Evolutionary conservation across 768 basidiomycete genomes (phyloP).

Genomic region (Lyophyllum decastes): DNA sequence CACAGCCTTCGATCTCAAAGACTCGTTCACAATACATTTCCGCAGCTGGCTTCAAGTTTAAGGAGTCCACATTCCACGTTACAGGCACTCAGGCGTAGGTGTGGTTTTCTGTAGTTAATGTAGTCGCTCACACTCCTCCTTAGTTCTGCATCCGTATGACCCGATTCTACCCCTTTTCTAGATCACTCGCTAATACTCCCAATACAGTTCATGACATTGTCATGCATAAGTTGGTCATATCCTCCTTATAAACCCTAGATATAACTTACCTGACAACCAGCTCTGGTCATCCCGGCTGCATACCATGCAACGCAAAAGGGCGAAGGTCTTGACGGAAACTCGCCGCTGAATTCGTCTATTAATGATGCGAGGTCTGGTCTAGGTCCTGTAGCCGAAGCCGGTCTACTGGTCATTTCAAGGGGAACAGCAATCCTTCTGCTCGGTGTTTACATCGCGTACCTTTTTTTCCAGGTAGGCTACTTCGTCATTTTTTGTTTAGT

Average conservation of each 20-base stretch:
- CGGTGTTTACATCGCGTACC: conserved; percentile 70
- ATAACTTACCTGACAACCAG: conserved; percentile 28
- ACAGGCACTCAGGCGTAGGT: conserved; percentile 88
- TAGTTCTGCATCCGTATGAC: conserved; percentile 50
- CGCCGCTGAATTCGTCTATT: not conserved
- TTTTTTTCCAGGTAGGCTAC: conserved; percentile 68
- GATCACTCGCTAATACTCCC: conserved; percentile 1
- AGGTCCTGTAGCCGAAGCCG: conserved; percentile 35
- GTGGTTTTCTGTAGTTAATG: not conserved
- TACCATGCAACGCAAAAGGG: conserved; percentile 53
- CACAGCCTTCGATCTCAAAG: not conserved
- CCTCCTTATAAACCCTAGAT: not conserved
- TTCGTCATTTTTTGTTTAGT: no score
- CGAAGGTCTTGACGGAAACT: conserved; percentile 10
- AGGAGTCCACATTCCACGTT: conserved; percentile 74
- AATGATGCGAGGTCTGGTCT: conserved; percentile 10
- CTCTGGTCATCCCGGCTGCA: conserved; percentile 90
- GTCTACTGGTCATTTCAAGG: conserved; percentile 74
- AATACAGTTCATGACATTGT: conserved; percentile 76
- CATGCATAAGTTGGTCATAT: conserved; percentile 71
- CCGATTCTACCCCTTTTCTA: not conserved
- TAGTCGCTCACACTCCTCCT: conserved; percentile 7
- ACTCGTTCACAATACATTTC: not conserved
- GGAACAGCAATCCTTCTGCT: conserved; percentile 81
- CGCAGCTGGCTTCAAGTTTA: conserved; percentile 62